Percentiles rank a stretch among this genome's conserved stretches.
These are phyloP conservation scores for Arthrobotrys conoides DNA, from an alignment of 2,329 filamentous ascomycete species.

Conservation along the genomic window DNA sequence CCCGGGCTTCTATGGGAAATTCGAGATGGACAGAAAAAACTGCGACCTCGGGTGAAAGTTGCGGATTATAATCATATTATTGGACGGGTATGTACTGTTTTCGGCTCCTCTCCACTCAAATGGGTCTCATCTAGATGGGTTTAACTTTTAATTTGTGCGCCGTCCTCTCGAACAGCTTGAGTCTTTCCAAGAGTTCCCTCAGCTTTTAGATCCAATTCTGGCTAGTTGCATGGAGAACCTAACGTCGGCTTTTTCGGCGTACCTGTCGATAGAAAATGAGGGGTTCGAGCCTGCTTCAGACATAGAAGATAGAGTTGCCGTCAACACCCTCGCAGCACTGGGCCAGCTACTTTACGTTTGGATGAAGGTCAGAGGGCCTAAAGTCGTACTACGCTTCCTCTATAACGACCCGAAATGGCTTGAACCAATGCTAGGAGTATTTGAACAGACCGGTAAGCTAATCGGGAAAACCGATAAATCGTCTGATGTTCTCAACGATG, in stretches of 20 bases:
- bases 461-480: slow-evolving; percentile 61
- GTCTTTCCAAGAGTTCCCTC: slow-evolving; percentile 93
- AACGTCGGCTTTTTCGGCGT: slow-evolving; percentile 76
- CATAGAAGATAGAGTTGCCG: slow-evolving; percentile 29
- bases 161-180: slow-evolving; percentile 72
- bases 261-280: slow-evolving; percentile 21
- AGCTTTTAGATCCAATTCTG: slow-evolving; percentile 88
- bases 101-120: background rate
- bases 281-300: slow-evolving; percentile 63
- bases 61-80: slow-evolving; percentile 60
- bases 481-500: slow-evolving; percentile 53
- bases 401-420: slow-evolving; percentile 90
- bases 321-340: slow-evolving; percentile 73
- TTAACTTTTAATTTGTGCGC: background rate
- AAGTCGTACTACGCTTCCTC: slow-evolving; percentile 90
- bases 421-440: slow-evolving; percentile 81
- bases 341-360: slow-evolving; percentile 87
- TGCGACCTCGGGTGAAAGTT: slow-evolving; percentile 71
- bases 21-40: slow-evolving; percentile 68
- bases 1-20: slow-evolving; percentile 71
- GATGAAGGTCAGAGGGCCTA: slow-evolving; percentile 94
- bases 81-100: slow-evolving; percentile 23
- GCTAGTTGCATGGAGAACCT: slow-evolving; percentile 81
- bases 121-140: background rate
- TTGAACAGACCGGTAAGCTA: slow-evolving; percentile 73